Base-by-base conservation (phyloP, 768 basidiomycete genomes). In the Lentinula raphanica region DNA sequence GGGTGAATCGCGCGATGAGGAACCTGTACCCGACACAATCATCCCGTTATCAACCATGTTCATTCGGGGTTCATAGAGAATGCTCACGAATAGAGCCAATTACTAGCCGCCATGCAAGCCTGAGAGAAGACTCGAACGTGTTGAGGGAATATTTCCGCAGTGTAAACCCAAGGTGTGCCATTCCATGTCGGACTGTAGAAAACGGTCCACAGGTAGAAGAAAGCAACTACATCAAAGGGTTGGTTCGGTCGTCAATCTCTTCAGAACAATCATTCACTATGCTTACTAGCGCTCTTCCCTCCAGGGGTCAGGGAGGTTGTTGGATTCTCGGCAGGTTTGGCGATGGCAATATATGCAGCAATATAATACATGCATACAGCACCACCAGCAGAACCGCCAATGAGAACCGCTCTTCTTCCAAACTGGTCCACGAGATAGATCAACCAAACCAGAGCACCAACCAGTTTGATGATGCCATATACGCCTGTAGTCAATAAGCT, bases 121-220 rank as follows among this genome's bases (percentile, higher is more conserved):
- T 71, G 71, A n/a, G 73, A 71, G 60, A 73, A 71, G 5, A 72
- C 71, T 21, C 74, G 62, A 6, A 74, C 72, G 61, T 74, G 72
- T 51, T 73, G 72, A 9, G 74, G 76, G 32, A 53, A 79, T 51
- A 78, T 69, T 58, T 77, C 79, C 15, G 74, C 71, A 23, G 69
- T 69, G 17, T 79, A 69, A 29, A 79, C 75, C 78, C 78, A 79
- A 2, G 77, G 76, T 1, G 76, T 75, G 12, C 77, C 79, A 56
- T 79, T 79, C 72, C 75, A 77, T 0, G 70, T 69, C 5, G 75
- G 70, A 1, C 68, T 69, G 57, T 75, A 76, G 59, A 72, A 74
- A 12, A 71, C 64, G 0, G 71, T 73, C 71, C 71, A 76, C 23
- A 75, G 63, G 60, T 74, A 75, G 57, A 74, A 74, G 62, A 73